Evolutionary conservation across 2,329 filamentous ascomycete genomes (phyloP), one percentile per base, ranked within the genome.

Genomic region (Colletotrichum sp.): DNA sequence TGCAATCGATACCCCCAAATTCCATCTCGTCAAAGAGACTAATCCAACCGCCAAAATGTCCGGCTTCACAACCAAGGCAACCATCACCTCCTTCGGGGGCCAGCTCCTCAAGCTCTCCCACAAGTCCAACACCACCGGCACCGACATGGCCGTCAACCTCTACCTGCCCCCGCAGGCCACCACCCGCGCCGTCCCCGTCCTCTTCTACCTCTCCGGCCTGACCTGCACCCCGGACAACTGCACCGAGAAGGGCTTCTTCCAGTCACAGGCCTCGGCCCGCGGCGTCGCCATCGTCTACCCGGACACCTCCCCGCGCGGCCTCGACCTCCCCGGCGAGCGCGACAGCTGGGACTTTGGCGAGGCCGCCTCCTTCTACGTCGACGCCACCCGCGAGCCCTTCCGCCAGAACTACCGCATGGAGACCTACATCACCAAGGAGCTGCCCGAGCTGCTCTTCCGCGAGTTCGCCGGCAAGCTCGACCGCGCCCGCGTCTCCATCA

Each of bases 71-170:
- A 98, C 94, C 79, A 97, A 94, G 84, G 94, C 95, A 76, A 95
- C 94, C 78, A 98, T 98, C 85, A 91, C 93, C 88, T 95, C 93
- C 84, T 98, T 98, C 83, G 96, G 96, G 83, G 97, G 97, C 83
- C 96, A 96, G 87, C 94, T 99, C 76, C 91, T 98, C 80, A 98
- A 99, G 90, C 94, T 99, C 77, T 92, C 93, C 80, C 97, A 99
- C 90, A 87, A 93, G 83, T 95, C 96, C 71, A 87, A 90, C 79
- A 90, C 92, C 77, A 98, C 95, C 73, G 92, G 91, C 80, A 98
- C 95, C 79, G 93, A 96, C 81, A 99, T 98, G 96, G 92, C 91
- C 83, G 91, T 98, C 82, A 98, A 97, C 87, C 90, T 99, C 80
- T 99, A 95, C 88, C 91, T 99, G 5, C 97, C 97, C 28, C 92